phyloP scores from a whole-genome alignment of 352 stramenopile genomes.

The Globisporangium recalcitrans region DNA sequence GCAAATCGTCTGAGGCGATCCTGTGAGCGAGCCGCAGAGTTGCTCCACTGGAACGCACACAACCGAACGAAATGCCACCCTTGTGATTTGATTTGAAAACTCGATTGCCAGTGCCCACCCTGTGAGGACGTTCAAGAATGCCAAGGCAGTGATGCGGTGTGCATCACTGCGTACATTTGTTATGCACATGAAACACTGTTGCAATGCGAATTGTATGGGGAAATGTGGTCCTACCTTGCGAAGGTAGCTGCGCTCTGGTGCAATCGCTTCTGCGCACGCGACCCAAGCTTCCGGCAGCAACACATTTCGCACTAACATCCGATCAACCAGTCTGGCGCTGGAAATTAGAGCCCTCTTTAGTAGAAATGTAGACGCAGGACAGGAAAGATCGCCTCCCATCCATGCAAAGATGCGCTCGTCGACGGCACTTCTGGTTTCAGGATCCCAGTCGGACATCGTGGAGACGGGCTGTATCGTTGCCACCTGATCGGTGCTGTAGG shows the following conservation, averaged over 20 bases:
- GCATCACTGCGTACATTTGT: background rate
- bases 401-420: constrained; percentile 1
- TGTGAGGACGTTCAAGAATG: background rate
- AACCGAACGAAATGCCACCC: background rate
- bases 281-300: too few species aligned
- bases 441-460: background rate
- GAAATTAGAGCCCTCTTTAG: background rate
- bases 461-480: background rate
- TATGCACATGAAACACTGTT: background rate
- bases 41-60: background rate
- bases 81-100: too few species aligned
- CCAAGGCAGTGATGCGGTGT: background rate
- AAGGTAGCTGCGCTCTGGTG: background rate
- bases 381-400: background rate
- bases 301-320: background rate
- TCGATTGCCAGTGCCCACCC: too few species aligned
- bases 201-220: background rate
- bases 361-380: background rate
- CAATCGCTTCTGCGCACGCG: too few species aligned
- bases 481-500: background rate
- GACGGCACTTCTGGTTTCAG: background rate
- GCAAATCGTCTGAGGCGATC: background rate
- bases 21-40: background rate
- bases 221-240: background rate
- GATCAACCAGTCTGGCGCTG: background rate